Conservation (phyloP, 768 basidiomycete species). For the Candolleomyces aberdarensis region DNA sequence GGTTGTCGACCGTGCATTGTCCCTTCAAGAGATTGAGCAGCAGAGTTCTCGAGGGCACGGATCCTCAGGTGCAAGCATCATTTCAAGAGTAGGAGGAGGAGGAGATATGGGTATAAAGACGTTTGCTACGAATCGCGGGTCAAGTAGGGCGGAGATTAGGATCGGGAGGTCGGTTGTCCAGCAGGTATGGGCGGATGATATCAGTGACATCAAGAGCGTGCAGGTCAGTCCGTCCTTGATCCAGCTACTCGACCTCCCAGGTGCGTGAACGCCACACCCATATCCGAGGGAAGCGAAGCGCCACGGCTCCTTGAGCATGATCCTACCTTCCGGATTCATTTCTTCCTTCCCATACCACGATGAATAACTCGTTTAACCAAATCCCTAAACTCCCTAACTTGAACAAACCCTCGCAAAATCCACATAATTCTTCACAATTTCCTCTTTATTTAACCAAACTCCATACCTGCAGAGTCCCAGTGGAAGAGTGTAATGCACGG, state of each 20-base stretch:
- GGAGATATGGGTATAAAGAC: no score
- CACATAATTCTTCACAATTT: constrained; percentile 60
- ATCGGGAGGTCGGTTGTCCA: constrained; percentile 23
- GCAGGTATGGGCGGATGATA: constrained; percentile 22
- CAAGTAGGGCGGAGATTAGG: constrained; percentile 12
- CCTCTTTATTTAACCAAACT: constrained; percentile 69
- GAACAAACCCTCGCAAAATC: constrained; percentile 62
- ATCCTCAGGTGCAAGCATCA: not conserved
- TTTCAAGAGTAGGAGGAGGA: not conserved
- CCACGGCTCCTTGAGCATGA: constrained; percentile 77
- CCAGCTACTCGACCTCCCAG: constrained; percentile 66
- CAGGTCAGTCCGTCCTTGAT: constrained; percentile 19
- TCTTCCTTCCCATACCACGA: not conserved
- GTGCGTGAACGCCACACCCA: constrained; percentile 62
- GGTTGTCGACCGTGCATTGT: no score
- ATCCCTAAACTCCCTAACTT: constrained; percentile 63
- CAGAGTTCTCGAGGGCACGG: no score
- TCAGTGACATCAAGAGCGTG: constrained; percentile 16
- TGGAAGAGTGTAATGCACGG: constrained; percentile 58
- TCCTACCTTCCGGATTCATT: constrained; percentile 31
- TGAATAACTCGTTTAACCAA: no score
- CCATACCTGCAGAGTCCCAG: constrained; percentile 76
- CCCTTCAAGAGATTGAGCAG: no score
- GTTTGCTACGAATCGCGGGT: no score
- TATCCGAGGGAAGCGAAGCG: constrained; percentile 62